phyloP scores from a whole-genome alignment of 129 eudicot genomes.

The Tagetes erecta region DNA sequence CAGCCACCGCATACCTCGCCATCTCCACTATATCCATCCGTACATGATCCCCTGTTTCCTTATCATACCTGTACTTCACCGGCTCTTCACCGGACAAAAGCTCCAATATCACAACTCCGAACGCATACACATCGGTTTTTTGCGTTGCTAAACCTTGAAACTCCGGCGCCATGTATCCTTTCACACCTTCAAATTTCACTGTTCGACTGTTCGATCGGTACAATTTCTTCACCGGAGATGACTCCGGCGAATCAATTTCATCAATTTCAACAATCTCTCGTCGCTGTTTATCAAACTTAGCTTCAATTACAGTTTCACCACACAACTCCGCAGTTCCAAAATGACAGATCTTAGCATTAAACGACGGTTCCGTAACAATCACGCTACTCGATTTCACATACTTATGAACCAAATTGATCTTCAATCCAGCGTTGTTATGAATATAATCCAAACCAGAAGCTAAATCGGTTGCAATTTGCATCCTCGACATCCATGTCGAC shows the following conservation, averaged over 20 bases:
- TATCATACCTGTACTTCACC: slow-evolving; percentile 51
- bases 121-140: slow-evolving; percentile 76
- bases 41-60: slow-evolving; percentile 38
- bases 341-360: slow-evolving; percentile 77
- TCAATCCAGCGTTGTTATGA: slow-evolving; percentile 68
- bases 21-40: slow-evolving; percentile 48
- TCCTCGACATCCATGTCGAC: slow-evolving; percentile 78
- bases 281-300: neutral
- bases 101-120: slow-evolving; percentile 85
- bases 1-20: slow-evolving; percentile 61
- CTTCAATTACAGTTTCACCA: slow-evolving; percentile 57
- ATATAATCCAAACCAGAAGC: slow-evolving; percentile 86
- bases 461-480: slow-evolving; percentile 75
- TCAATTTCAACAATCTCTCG: slow-evolving; percentile 23
- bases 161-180: slow-evolving; percentile 95
- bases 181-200: slow-evolving; percentile 59
- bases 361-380: slow-evolving; percentile 81
- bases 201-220: slow-evolving; percentile 38
- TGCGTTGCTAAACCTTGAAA: slow-evolving; percentile 75
- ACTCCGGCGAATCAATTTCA: slow-evolving; percentile 5
- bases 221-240: slow-evolving; percentile 12
- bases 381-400: slow-evolving; percentile 81
- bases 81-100: slow-evolving; percentile 83
- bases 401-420: slow-evolving; percentile 60
- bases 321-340: slow-evolving; percentile 93